Conservation (phyloP, 2,329 filamentous ascomycete genomes). For the Venturia oleaginea region DNA sequence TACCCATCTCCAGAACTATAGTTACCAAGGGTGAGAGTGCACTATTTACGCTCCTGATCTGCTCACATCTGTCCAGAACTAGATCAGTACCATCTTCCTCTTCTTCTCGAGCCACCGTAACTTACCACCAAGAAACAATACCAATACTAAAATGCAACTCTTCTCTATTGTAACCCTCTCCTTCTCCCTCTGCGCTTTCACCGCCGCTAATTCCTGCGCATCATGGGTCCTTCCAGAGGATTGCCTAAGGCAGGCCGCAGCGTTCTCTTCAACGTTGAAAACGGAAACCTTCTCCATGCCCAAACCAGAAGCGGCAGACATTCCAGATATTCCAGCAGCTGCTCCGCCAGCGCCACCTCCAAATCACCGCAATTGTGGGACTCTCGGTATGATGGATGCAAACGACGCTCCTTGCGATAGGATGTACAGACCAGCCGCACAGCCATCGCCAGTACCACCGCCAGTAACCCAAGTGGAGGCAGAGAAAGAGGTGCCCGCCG, state of each 20-base stretch:
- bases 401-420: background rate
- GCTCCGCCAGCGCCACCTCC: background rate
- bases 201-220: background rate
- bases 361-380: background rate
- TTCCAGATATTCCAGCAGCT: background rate
- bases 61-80: background rate
- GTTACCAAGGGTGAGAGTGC: background rate
- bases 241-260: background rate
- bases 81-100: no score
- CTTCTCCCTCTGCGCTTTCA: background rate
- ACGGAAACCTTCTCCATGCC: background rate
- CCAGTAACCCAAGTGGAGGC: background rate
- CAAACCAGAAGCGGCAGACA: background rate
- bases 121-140: no score
- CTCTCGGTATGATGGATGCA: background rate
- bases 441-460: background rate
- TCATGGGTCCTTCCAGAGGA: slow-evolving; percentile 3
- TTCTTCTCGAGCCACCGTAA: background rate
- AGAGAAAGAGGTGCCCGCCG: background rate
- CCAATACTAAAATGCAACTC: background rate
- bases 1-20: background rate
- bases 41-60: background rate
- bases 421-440: background rate
- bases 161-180: background rate
- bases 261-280: background rate